Percentiles rank a stretch among this genome's conserved stretches.
These are phyloP conservation scores for Polyplosphaeria fusca DNA, from an alignment of 495 filamentous ascomycete genomes.

Conservation along the genomic window DNA sequence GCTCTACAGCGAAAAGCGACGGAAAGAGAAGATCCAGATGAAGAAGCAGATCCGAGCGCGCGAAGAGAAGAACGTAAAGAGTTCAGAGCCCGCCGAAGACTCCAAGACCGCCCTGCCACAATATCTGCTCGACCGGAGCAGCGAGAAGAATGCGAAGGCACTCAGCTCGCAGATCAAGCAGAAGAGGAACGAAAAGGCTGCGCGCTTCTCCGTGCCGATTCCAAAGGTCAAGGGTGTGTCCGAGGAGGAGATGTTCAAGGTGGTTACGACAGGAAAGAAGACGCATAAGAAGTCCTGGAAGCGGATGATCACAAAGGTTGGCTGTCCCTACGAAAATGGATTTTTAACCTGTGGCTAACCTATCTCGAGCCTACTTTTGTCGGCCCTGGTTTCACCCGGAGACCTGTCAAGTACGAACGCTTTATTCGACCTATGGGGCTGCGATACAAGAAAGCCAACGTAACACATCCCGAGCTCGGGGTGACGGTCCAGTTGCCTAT, in stretches of 20 bases:
- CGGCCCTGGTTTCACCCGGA: constrained; percentile 83
- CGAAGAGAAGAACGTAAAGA: constrained; percentile 94
- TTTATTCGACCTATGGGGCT: constrained; percentile 64
- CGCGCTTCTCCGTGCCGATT: constrained; percentile 91
- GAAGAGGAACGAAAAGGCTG: constrained; percentile 84
- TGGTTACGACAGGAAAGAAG: constrained; percentile 91
- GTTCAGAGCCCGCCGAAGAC: constrained; percentile 70
- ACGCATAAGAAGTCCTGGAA: constrained; percentile 83
- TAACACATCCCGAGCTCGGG: constrained; percentile 80
- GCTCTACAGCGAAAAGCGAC: constrained; percentile 88
- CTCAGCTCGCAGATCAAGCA: constrained; percentile 83
- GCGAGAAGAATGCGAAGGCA: constrained; percentile 84
- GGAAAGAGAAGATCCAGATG: constrained; percentile 99
- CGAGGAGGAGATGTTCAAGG: constrained; percentile 98
- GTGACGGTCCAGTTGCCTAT: constrained; percentile 94
- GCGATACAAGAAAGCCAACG: constrained; percentile 91
- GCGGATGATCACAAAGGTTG: constrained; percentile 93
- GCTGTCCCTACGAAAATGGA: too few relatives aligned
- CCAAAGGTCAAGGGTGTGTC: constrained; percentile 79
- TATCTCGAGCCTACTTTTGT: constrained; percentile 88
- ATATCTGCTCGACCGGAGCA: constrained; percentile 85
- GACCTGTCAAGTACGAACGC: constrained; percentile 92
- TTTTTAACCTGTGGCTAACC: too few relatives aligned
- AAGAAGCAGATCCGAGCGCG: constrained; percentile 90
- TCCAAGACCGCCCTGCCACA: constrained; percentile 71